Percentiles rank a stretch among this genome's conserved stretches.
phyloP scores from a whole-genome alignment of 306 rosid species.

The Fragaria nilgerrensis region DNA sequence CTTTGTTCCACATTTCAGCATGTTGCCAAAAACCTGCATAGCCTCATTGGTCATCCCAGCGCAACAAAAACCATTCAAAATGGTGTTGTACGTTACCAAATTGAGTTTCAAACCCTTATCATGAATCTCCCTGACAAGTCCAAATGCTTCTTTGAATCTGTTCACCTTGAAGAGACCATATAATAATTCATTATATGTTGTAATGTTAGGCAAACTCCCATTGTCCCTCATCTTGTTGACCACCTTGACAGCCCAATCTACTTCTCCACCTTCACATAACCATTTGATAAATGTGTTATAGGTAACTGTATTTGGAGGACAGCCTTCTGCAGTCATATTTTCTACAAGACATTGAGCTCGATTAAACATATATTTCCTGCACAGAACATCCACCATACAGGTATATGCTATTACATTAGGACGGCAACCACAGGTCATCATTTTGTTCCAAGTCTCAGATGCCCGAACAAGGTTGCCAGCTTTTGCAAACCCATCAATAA shows the following conservation, averaged over 20 bases:
- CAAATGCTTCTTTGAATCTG: constrained; percentile 55
- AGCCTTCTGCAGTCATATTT: constrained; percentile 61
- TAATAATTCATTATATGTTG: constrained; percentile 70
- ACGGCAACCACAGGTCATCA: constrained; percentile 60
- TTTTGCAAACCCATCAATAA: constrained; percentile 72
- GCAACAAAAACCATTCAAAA: constrained; percentile 63
- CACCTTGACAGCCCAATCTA: constrained; percentile 56
- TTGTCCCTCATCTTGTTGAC: constrained; percentile 57
- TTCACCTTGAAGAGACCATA: constrained; percentile 63
- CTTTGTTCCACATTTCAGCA: constrained; percentile 57
- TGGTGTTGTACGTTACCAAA: constrained; percentile 68
- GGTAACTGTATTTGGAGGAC: constrained; percentile 71
- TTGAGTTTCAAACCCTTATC: constrained; percentile 42
- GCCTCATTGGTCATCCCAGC: constrained; percentile 53
- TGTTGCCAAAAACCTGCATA: constrained; percentile 62
- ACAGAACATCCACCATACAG: constrained; percentile 79
- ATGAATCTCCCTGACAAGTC: constrained; percentile 57
- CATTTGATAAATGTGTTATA: constrained; percentile 75
- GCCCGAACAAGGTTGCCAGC: constrained; percentile 62
- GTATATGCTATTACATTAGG: constrained; percentile 82
- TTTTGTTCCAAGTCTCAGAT: constrained; percentile 70
- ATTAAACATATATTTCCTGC: constrained; percentile 58
- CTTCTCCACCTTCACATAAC: constrained; percentile 54
- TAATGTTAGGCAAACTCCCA: constrained; percentile 66
- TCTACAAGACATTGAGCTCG: constrained; percentile 57